Percentiles rank a stretch among this genome's conserved stretches.
Evolutionary conservation across 169 alveolate species (phyloP).

Genomic region (Plasmodium gallinaceum): DNA sequence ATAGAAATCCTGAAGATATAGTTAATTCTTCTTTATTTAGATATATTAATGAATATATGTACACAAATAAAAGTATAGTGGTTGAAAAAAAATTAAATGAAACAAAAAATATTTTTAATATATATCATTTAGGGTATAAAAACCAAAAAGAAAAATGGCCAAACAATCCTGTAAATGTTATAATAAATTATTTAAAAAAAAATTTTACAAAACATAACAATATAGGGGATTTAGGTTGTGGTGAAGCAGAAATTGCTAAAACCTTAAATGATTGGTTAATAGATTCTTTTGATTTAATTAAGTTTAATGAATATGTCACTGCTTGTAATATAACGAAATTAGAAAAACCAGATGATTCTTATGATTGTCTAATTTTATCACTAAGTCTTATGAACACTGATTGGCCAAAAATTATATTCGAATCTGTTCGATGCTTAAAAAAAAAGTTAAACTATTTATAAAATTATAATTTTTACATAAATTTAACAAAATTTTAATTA

Average conservation of each 20-base stretch:
- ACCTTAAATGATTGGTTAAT: slow-evolving; percentile 32
- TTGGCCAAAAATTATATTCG: slow-evolving; percentile 73
- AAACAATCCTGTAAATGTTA: slow-evolving; percentile 76
- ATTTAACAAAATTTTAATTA: neutral
- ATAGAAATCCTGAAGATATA: slow-evolving; percentile 40
- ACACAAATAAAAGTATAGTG: slow-evolving; percentile 36
- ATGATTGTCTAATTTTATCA: slow-evolving; percentile 50
- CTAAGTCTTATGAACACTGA: slow-evolving; percentile 68
- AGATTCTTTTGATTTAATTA: slow-evolving; percentile 49
- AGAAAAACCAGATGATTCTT: slow-evolving; percentile 22
- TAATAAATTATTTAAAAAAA: slow-evolving; percentile 76
- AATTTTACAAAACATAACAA: slow-evolving; percentile 34
- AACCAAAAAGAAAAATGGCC: slow-evolving; percentile 85
- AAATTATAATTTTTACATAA: neutral
- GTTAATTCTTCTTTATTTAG: slow-evolving; percentile 60
- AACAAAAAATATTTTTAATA: slow-evolving; percentile 58
- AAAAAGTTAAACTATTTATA: slow-evolving; percentile 12
- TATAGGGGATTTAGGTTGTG: slow-evolving; percentile 87
- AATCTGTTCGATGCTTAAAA: slow-evolving; percentile 55
- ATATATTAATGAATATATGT: slow-evolving; percentile 67
- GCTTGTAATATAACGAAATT: slow-evolving; percentile 60
- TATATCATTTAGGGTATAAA: slow-evolving; percentile 82
- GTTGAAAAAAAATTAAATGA: slow-evolving; percentile 50
- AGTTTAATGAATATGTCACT: slow-evolving; percentile 45
- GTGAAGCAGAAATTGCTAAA: slow-evolving; percentile 85